phyloP scores from a whole-genome alignment of 192 early-diverging fungal genomes.

The Entomortierella lignicola region DNA sequence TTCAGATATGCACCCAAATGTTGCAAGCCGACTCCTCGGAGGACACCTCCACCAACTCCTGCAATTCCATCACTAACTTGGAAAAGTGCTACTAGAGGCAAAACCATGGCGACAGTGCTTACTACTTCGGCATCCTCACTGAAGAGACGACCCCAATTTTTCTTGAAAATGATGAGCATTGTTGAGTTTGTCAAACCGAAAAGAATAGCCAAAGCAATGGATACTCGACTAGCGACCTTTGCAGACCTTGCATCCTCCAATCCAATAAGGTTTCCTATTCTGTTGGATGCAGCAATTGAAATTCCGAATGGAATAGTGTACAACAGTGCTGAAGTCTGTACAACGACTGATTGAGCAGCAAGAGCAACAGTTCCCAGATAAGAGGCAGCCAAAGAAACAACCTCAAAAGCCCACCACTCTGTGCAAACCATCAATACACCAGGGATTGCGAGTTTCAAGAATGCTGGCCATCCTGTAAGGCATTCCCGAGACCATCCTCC shows the following conservation, averaged over 20 bases:
- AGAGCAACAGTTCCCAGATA: constrained; percentile 78
- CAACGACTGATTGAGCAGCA: constrained; percentile 85
- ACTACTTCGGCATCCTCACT: constrained; percentile 78
- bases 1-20: constrained; percentile 71
- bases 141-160: constrained; percentile 74
- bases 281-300: constrained; percentile 81
- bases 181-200: constrained; percentile 66
- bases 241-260: constrained; percentile 62
- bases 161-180: constrained; percentile 61
- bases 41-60: constrained; percentile 71
- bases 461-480: constrained; percentile 66
- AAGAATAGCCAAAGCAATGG: constrained; percentile 61
- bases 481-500: constrained; percentile 86
- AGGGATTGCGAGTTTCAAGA: constrained; percentile 78
- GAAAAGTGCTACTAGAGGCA: constrained; percentile 84
- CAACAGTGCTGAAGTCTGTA: constrained; percentile 76
- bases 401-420: constrained; percentile 84
- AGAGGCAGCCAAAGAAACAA: constrained; percentile 80
- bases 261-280: constrained; percentile 86
- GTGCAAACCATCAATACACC: constrained; percentile 83
- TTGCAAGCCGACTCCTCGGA: constrained; percentile 83
- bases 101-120: constrained; percentile 72
- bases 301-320: constrained; percentile 86
- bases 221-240: constrained; percentile 58
- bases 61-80: constrained; percentile 78